Evolutionary conservation across 768 basidiomycete species (phyloP), one percentile per base, ranked within the genome.

Genomic region (Kwoniella shandongensis): DNA sequence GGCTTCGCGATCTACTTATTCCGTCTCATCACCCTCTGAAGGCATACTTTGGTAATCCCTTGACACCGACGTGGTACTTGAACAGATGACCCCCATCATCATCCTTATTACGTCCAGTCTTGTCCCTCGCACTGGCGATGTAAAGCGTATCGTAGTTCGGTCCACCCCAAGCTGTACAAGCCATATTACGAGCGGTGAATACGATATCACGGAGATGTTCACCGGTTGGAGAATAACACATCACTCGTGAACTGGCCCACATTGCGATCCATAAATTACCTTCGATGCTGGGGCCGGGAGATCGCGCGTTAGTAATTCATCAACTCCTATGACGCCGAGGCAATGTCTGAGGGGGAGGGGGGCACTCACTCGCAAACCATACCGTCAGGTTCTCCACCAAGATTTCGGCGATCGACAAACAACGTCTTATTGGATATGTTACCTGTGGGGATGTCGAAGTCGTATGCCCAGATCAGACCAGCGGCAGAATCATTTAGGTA

Each of bases 251-350:
- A 18, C 45, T 42, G 1, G 41, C 61, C 61, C 61, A 63, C 61
- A 63, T 63, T 18, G 61, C 61, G 51, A 63, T 63, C 56, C 55
- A 63, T 25, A 63, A 26, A 36, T 63, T 58, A 12, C 61, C 61
- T 23, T 63, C 56, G 25, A 63, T 48, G 27, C n/a, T n/a, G n/a
- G n/a, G n/a, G n/a, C n/a, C n/a, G n/a, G n/a, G n/a, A n/a, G n/a
- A 26, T 50, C 5, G 12, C 11, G n/a, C n/a, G 36, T 38, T n/a
- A 38, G 36, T 10, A n/a, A 38, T 10, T n/a, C n/a, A n/a, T n/a
- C n/a, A n/a, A 18, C 5, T 10, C 39, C 17, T 20, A 40, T 40
- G 7, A 7, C 23, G 18, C 7, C 6, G 3, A 17, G 25, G 39
- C 20, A 39, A n/a, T n/a, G 51, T 20, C n/a, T 22, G 35, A 29